Percentiles rank a stretch among this genome's conserved stretches.
These are phyloP conservation scores for Diutina catenulata DNA, from an alignment of 1,139 yeast genomes.

Conservation along the genomic window DNA sequence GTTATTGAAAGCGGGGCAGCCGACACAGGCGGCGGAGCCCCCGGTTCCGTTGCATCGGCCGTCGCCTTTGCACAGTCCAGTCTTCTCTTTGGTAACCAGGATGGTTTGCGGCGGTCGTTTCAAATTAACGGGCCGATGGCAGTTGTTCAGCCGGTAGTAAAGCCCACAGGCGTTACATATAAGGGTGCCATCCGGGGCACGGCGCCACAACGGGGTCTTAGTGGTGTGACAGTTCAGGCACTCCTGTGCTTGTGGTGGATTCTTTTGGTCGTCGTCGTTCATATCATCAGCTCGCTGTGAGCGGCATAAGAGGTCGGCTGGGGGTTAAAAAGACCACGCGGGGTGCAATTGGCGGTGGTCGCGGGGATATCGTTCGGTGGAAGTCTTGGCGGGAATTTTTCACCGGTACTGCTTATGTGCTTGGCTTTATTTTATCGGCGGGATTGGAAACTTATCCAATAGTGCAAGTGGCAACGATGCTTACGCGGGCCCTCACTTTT, in stretches of 20 bases:
- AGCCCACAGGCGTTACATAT: constrained; percentile 69
- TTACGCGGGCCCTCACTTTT: too few relatives aligned
- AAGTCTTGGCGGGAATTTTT: too few relatives aligned
- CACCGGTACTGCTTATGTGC: too few relatives aligned
- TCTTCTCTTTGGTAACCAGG: constrained; percentile 24
- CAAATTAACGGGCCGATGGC: constrained; percentile 47
- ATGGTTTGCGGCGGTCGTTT: constrained; percentile 53
- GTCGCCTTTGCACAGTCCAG: constrained; percentile 71
- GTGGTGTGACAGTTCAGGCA: constrained; percentile 63
- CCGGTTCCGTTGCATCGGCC: constrained; percentile 86
- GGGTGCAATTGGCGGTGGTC: too few relatives aligned
- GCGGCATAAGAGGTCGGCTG: too few relatives aligned
- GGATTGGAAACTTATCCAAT: too few relatives aligned
- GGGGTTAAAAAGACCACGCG: too few relatives aligned
- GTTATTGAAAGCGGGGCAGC: constrained; percentile 76
- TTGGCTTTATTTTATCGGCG: too few relatives aligned
- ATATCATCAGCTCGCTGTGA: too few relatives aligned
- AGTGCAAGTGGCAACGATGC: too few relatives aligned
- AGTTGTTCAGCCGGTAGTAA: constrained; percentile 40
- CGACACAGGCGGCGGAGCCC: constrained; percentile 67
- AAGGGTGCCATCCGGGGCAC: constrained; percentile 55
- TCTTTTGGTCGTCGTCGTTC: too few relatives aligned
- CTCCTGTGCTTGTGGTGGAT: constrained; percentile 24
- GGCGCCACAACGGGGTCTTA: constrained; percentile 57
- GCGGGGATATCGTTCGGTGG: too few relatives aligned